Evolutionary conservation across 768 basidiomycete genomes (phyloP).

Genomic region (Calvatia gigantea): DNA sequence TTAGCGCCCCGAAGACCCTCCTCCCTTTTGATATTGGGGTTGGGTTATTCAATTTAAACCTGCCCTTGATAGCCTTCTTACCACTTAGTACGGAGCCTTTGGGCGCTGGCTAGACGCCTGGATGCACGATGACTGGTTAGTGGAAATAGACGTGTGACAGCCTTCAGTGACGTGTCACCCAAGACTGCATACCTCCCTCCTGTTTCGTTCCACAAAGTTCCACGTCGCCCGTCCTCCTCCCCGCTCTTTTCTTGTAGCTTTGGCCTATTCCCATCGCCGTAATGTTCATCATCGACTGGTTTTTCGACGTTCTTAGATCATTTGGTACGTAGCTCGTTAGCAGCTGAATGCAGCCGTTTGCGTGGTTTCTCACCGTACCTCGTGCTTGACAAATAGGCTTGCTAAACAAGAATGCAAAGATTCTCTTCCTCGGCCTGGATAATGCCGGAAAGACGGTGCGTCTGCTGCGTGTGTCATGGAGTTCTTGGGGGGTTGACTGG

Average conservation of each 20-base stretch:
- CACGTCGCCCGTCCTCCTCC: constrained; percentile 19
- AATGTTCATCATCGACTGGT: constrained; percentile 93
- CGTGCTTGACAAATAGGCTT: constrained; percentile 51
- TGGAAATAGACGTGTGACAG: neutral
- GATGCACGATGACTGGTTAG: neutral
- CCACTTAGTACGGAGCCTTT: no score
- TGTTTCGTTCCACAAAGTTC: constrained; percentile 14
- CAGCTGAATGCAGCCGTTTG: neutral
- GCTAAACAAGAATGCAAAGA: constrained; percentile 98
- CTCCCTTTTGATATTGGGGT: no score
- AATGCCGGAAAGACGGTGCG: constrained; percentile 98
- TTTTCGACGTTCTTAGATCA: constrained; percentile 92
- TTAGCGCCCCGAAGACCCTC: no score
- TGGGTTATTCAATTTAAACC: no score
- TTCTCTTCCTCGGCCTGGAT: constrained; percentile 97
- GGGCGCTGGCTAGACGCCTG: neutral
- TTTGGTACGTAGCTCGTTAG: constrained; percentile 59
- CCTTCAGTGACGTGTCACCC: constrained; percentile 8
- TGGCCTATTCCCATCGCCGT: constrained; percentile 11
- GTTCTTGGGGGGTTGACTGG: neutral
- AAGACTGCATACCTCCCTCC: neutral
- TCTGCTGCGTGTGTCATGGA: neutral
- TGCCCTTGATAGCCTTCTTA: no score
- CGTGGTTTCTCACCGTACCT: constrained; percentile 12
- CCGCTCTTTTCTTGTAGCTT: constrained; percentile 10